Base-by-base conservation (phyloP, 1,284 basidiomycete genomes). In the Trametes polyzona region DNA sequence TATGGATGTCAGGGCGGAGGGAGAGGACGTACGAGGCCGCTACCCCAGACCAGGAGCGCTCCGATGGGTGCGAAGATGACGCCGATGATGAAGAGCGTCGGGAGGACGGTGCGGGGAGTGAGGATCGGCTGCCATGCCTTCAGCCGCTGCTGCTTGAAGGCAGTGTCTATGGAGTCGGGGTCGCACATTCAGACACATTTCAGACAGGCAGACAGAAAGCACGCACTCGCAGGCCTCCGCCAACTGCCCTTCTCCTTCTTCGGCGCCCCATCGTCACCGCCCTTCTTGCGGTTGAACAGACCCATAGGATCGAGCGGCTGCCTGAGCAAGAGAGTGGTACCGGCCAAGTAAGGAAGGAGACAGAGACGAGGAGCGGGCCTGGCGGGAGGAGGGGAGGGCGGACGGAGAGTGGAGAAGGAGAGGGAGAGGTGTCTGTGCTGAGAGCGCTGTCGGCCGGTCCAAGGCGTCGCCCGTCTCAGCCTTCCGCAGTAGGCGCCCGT, bases 111-210 rank as follows among this genome's bases (percentile, higher is more conserved):
- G 74, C 95, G 95, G 3, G 97, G 97, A 0, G 96, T 98, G 39
- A 99, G 83, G 71, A 99, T 98, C 17, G 97, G 97, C 81, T 99
- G 97, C 97, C 97, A 99, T 68, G 97, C 97, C 78, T 98, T 98
- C 71, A 99, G 84, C 55, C 97, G 92, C 76, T 99, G 97, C 74
- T 99, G 97, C 78, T 98, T 98, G 86, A 98, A 98, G 41, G 96
- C 96, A 49, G 96, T 99, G 76, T 98, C 95, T 84, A 69, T n/a
- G n/a, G n/a, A n/a, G n/a, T n/a, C n/a, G n/a, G n/a, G n/a, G n/a
- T n/a, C n/a, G n/a, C n/a, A n/a, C n/a, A n/a, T n/a, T 39, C 35
- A 33, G 24, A 41, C 16, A 30, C 50, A 50, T 49, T 44, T 33
- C 40, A 39, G 44, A 30, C 36, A 52, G 11, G 24, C 35, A 11